These are phyloP conservation scores for Hypoxylon sp. DNA, from an alignment of 2,329 filamentous ascomycete species.

Conservation along the genomic window DNA sequence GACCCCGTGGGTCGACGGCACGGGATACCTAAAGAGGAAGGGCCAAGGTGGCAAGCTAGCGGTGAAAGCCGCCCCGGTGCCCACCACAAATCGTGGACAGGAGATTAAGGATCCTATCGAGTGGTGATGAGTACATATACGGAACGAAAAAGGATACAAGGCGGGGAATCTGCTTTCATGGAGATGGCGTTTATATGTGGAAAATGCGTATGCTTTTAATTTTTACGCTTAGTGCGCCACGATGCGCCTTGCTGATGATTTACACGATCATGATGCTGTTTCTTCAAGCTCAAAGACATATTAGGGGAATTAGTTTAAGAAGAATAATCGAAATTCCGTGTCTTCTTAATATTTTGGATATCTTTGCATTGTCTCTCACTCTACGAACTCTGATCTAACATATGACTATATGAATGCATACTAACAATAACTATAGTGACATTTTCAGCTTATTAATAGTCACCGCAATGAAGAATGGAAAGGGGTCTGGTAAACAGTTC, in stretches of 20 bases:
- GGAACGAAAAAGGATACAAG: background rate
- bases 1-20: slow-evolving; percentile 92
- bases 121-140: slow-evolving; percentile 65
- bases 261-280: background rate
- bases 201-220: background rate
- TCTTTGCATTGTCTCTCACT: too few relatives aligned
- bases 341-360: too few relatives aligned
- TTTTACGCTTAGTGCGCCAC: slow-evolving; percentile 1
- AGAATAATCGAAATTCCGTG: too few relatives aligned
- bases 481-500: too few relatives aligned
- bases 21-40: slow-evolving; percentile 75
- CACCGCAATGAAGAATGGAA: too few relatives aligned
- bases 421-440: too few relatives aligned
- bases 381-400: too few relatives aligned
- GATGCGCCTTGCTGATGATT: background rate
- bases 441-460: too few relatives aligned
- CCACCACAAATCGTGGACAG: slow-evolving; percentile 89
- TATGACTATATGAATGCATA: too few relatives aligned
- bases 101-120: slow-evolving; percentile 85
- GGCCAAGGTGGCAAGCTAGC: slow-evolving; percentile 60
- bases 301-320: too few relatives aligned
- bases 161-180: too few relatives aligned
- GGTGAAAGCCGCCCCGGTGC: slow-evolving; percentile 72
- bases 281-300: too few relatives aligned
- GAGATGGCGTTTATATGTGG: slow-evolving; percentile 21